A percentile compares a stretch with the other conserved stretches of the same genome.
Evolutionary conservation across 805 yeast genomes (phyloP).

Genomic region (Lachancea meyersii): DNA sequence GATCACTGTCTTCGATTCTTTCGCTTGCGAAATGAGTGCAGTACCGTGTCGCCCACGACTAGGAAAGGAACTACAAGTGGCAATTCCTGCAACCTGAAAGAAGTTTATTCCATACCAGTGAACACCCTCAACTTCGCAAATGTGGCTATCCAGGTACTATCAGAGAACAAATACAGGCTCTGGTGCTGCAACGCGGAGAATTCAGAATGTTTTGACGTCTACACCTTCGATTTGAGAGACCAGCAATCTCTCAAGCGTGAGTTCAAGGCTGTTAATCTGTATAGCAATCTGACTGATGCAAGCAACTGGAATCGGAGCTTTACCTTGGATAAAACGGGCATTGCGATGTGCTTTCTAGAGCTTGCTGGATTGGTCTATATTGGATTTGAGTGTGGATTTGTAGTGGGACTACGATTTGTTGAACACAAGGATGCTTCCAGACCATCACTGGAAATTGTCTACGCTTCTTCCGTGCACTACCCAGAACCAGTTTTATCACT

Average conservation of each 20-base stretch:
- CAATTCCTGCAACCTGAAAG: not conserved
- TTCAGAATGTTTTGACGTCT: slow-evolving; percentile 28
- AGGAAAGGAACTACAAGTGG: not conserved
- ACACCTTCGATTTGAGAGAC: slow-evolving; percentile 17
- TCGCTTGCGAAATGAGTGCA: not conserved
- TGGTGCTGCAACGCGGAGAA: slow-evolving; percentile 29
- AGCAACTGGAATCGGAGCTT: slow-evolving; percentile 3
- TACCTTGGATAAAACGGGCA: slow-evolving; percentile 25
- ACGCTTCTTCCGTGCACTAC: slow-evolving; percentile 23
- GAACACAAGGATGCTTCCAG: not conserved
- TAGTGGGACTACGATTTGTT: slow-evolving; percentile 22
- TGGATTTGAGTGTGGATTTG: slow-evolving; percentile 29
- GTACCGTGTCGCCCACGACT: not conserved
- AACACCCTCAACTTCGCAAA: slow-evolving; percentile 33
- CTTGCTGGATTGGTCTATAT: slow-evolving; percentile 15
- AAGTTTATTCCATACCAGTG: slow-evolving; percentile 25
- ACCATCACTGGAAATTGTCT: slow-evolving; percentile 13
- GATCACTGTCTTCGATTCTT: slow-evolving; percentile 25
- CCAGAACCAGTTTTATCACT: slow-evolving; percentile 28
- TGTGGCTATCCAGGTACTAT: slow-evolving; percentile 13
- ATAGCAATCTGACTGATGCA: slow-evolving; percentile 9
- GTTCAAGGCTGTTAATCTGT: slow-evolving; percentile 19
- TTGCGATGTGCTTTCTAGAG: slow-evolving; percentile 24
- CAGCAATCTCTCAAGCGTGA: slow-evolving; percentile 21
- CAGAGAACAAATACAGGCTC: slow-evolving; percentile 13